phyloP scores from a whole-genome alignment of 2,329 filamentous ascomycete species.

The Aureobasidium sp. region DNA sequence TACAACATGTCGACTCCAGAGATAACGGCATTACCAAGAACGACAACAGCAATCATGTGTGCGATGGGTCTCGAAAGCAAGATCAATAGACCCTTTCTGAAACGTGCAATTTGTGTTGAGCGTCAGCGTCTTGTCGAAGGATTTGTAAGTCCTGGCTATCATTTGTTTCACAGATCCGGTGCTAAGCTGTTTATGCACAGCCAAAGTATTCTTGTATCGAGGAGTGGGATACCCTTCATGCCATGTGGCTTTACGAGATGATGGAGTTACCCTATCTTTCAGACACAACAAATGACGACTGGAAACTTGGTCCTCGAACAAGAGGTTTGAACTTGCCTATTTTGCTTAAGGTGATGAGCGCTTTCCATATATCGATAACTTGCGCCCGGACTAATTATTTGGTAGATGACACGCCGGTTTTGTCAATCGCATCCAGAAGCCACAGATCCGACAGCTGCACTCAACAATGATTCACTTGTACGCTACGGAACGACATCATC shows the following conservation, averaged over 20 bases:
- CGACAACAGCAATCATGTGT: neutral
- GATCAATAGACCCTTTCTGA: neutral
- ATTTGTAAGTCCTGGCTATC: neutral
- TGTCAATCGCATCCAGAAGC: slow-evolving; percentile 2
- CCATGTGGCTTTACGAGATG: slow-evolving; percentile 2
- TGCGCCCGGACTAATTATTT: neutral
- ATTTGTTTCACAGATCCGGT: neutral
- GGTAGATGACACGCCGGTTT: neutral
- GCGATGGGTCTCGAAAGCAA: neutral
- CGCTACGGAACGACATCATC: neutral
- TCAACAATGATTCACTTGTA: neutral
- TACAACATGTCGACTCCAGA: neutral
- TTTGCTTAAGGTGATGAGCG: neutral
- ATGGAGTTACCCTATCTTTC: neutral
- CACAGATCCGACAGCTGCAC: neutral
- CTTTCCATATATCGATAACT: neutral
- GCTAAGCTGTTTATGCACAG: neutral
- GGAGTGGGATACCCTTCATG: neutral
- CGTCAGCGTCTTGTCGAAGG: neutral
- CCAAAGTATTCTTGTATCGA: neutral
- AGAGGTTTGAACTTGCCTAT: neutral
- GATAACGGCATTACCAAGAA: neutral
- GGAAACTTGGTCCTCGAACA: neutral
- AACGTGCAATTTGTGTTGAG: neutral
- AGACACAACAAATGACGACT: neutral